These are phyloP conservation scores for Fistulifera solaris DNA, from an alignment of 108 stramenopile genomes.

Conservation along the genomic window DNA sequence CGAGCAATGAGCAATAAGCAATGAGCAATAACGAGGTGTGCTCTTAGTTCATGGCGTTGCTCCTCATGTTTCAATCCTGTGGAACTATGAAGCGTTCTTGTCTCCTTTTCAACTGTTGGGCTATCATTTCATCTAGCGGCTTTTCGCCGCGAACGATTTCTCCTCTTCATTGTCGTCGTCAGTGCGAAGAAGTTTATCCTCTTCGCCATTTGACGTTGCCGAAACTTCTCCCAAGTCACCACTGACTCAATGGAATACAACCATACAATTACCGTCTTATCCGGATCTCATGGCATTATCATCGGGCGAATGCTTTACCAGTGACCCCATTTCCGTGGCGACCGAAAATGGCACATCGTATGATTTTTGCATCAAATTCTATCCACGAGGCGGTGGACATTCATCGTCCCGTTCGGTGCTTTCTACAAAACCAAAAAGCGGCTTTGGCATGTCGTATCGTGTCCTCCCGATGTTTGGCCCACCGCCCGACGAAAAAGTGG, in stretches of 20 bases:
- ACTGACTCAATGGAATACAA: slow-evolving; percentile 1
- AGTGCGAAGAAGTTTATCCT: neutral
- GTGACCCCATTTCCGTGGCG: slow-evolving; percentile 11
- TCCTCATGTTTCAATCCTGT: neutral
- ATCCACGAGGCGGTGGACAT: slow-evolving; percentile 29
- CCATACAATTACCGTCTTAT: slow-evolving; percentile 17
- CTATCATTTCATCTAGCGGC: neutral
- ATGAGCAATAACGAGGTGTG: too few species aligned
- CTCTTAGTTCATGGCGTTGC: neutral
- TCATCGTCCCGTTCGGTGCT: neutral
- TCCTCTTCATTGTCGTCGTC: too few species aligned
- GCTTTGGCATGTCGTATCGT: slow-evolving; percentile 19
- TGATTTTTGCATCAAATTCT: slow-evolving; percentile 24
- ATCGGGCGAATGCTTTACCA: slow-evolving; percentile 16
- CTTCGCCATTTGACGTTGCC: neutral
- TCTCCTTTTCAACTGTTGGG: too few species aligned
- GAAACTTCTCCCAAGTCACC: neutral
- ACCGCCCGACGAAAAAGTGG: slow-evolving; percentile 16
- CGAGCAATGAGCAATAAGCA: too few species aligned
- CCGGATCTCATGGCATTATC: slow-evolving; percentile 10
- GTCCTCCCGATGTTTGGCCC: slow-evolving; percentile 11
- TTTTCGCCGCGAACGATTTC: neutral
- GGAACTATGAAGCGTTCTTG: neutral
- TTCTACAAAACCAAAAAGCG: neutral
- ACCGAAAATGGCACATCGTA: neutral